Conservation (phyloP, 2,329 filamentous ascomycete species). For the Fusarium veterinarium region DNA sequence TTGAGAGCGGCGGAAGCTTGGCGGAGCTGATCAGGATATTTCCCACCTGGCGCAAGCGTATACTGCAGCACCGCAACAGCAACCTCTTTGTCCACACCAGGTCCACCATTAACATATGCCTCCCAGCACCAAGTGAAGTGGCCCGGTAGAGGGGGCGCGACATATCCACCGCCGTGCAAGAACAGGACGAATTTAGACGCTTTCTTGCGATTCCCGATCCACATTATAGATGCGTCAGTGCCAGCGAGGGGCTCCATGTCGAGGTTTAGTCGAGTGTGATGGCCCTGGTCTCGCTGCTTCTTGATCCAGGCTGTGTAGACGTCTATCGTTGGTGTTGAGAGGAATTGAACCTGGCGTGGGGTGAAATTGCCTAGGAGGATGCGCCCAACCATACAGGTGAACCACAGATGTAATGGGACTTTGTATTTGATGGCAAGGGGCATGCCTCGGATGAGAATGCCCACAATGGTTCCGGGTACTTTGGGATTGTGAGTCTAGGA, state of each 20-base stretch:
- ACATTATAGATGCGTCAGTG: background rate
- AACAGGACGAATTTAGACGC: background rate
- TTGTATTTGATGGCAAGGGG: background rate
- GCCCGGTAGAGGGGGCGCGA: background rate
- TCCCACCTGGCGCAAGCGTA: background rate
- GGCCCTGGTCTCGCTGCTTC: background rate
- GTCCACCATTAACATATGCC: background rate
- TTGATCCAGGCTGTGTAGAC: background rate
- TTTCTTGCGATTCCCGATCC: background rate
- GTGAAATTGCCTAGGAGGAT: background rate
- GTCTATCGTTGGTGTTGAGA: background rate
- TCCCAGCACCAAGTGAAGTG: background rate
- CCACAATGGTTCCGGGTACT: background rate
- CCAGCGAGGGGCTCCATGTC: rapidly evolving
- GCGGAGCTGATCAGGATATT: background rate
- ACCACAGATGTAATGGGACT: background rate
- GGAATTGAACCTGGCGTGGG: background rate
- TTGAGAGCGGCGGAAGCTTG: background rate
- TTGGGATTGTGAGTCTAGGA: background rate
- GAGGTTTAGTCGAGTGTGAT: background rate
- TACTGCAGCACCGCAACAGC: background rate
- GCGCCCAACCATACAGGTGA: background rate
- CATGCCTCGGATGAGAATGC: background rate
- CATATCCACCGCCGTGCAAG: background rate
- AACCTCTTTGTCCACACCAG: background rate